Base-by-base conservation (phyloP, 495 filamentous ascomycete genomes). In the Endocarpon pusillum region DNA sequence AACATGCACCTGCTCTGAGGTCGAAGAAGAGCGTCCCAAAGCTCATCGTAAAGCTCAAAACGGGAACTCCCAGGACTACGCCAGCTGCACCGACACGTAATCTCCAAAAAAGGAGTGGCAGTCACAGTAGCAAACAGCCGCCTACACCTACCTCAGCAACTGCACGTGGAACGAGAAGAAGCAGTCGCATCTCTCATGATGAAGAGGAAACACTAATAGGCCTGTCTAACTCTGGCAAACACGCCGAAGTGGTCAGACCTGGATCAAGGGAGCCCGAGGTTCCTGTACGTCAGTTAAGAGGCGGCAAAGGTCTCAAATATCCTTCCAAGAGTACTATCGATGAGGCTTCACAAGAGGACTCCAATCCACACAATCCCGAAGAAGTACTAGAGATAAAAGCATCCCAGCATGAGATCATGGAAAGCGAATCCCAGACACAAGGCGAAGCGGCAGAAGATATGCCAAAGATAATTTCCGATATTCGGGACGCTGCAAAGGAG, bases 201-300 rank as follows among this genome's bases (percentile, higher is more conserved):
- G 57, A 67, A 6, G 61, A 64, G 3, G 69, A 71, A 24, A 66
- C 75, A 11, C 62, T 78, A 10, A 57, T 75, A 26, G 72, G 65
- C 12, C 58, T 92, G 21, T 75, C 81, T 0, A 75, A 74, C 44
- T 91, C 83, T 2, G 84, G 84, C 9, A 70, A 64, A 44, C 81
- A 91, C 48, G 69, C 73, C 36, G 46, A 67, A 35, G 59, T 68
- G 10, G 58, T 74, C 19, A 53, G 66, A 36, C 58, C 66, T 19
- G 70, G 67, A 25, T 82, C 79, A 9, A 62, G 51, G 24, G 83
- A 70, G 40, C 84, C 82, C 1, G 79, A 85, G 42, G 49, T 62
- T 32, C 36, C 49, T 19, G 52, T 52, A 30, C 64, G 74, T 36
- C 56, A 63, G 2, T 72, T 62, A 16, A 64, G 74, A 25, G 72